Base-by-base conservation (phyloP, 2,329 filamentous ascomycete species). In the Cyclaneusma minus region DNA sequence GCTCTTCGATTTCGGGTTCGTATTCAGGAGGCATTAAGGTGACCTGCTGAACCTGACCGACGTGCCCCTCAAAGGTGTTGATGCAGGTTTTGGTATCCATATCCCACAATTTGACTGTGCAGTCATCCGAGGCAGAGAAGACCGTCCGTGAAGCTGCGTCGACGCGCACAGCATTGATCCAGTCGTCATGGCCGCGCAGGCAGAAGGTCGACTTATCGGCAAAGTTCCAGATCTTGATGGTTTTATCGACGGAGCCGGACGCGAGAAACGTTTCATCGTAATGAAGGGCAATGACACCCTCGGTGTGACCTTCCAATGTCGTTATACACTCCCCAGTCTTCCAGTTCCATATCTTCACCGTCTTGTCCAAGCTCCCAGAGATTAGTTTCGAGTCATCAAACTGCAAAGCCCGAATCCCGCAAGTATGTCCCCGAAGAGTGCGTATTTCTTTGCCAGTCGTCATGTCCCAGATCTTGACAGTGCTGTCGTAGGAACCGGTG, bases 301-400 rank as follows among this genome's bases (percentile, higher is more conserved):
- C 75, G 11, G 63, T 69, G 45, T 95, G 89, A 13, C 77, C 78
- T 8, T 68, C 64, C 29, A 92, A 73, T 0, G 78, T 92, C 25
- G 76, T 79, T 30, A 94, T 64, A 40, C 82, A 84, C 41, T 83
- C 70, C 24, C 89, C 89, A 0, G 83, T 94, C 34, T 79, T 70
- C 84, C 85, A 94, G 46, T 98, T 92, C 89, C 89, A 98, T 17
- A 98, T 72, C 47, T 81, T 85, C 42, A 98, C 67, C 4, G 77
- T 92, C 25, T 71, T 68, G 49, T 95, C 89, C 29, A 94, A 62
- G 45, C 81, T 84, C 27, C 85, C 89, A 30, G 79, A 91, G 46
- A 94, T 85, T 32, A 98, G 64, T 44, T 91, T 91, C 29, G 69
- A 75, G 37, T 92, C 82, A 43, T 94, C 84, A 43, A 95, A 95